A percentile compares a stretch with the other conserved stretches of the same genome.
Evolutionary conservation across 1,139 yeast species (phyloP).

Genomic region (Saccharomycopsis crataegensis): DNA sequence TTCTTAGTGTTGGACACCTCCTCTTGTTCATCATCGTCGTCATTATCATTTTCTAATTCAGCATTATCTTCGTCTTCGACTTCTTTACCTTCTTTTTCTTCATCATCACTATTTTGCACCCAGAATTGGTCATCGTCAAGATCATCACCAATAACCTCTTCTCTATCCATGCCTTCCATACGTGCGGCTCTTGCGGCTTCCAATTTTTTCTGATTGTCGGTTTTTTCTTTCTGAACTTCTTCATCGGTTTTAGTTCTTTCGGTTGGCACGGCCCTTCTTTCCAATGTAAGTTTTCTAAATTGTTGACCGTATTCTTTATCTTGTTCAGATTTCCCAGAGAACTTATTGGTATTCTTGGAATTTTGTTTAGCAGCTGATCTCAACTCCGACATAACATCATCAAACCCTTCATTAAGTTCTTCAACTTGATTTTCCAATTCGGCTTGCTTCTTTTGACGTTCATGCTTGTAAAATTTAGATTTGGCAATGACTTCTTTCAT

Average conservation of each 20-base stretch:
- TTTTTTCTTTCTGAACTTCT: slow-evolving; percentile 64
- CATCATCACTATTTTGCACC: slow-evolving; percentile 39
- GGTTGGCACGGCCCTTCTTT: slow-evolving; percentile 90
- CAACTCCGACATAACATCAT: slow-evolving; percentile 65
- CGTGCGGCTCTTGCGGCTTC: slow-evolving; percentile 74
- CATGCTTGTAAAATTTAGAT: slow-evolving; percentile 81
- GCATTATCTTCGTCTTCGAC: slow-evolving; percentile 25
- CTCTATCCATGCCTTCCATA: slow-evolving; percentile 66
- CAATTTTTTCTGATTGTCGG: slow-evolving; percentile 56
- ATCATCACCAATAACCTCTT: slow-evolving; percentile 54
- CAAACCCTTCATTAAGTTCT: slow-evolving; percentile 72
- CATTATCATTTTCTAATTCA: slow-evolving; percentile 25
- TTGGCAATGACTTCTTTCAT: slow-evolving; percentile 97
- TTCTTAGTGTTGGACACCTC: slow-evolving; percentile 23
- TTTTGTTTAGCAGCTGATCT: slow-evolving; percentile 22
- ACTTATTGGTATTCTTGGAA: slow-evolving; percentile 24
- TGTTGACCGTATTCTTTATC: slow-evolving; percentile 59
- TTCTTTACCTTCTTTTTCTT: slow-evolving; percentile 37
- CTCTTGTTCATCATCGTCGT: slow-evolving; percentile 23
- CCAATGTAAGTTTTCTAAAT: slow-evolving; percentile 75
- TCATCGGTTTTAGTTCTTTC: slow-evolving; percentile 91
- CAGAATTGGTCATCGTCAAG: slow-evolving; percentile 43
- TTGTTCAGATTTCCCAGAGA: slow-evolving; percentile 23
- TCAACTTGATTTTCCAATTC: slow-evolving; percentile 63
- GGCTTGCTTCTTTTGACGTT: slow-evolving; percentile 74